These are phyloP conservation scores for Barnettozyma wickerhamii DNA, from an alignment of 805 yeast genomes.

Conservation along the genomic window DNA sequence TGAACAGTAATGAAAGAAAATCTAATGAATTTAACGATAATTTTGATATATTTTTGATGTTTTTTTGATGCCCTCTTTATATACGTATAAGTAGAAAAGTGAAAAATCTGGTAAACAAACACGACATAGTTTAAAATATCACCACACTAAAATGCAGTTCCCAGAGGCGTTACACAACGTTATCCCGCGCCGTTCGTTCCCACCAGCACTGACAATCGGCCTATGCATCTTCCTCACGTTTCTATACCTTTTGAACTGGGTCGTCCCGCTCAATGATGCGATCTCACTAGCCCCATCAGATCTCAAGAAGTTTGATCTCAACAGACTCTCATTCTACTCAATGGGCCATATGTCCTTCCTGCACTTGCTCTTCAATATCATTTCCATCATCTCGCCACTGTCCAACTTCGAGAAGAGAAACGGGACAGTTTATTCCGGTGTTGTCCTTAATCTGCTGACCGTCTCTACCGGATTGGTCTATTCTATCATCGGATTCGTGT, in stretches of 20 bases:
- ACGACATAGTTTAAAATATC: too few species aligned
- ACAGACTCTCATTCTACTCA: slow-evolving; percentile 57
- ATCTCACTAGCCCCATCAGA: slow-evolving; percentile 56
- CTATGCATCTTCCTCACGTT: slow-evolving; percentile 48
- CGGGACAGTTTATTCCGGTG: slow-evolving; percentile 85
- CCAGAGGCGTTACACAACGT: slow-evolving; percentile 1
- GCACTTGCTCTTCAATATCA: slow-evolving; percentile 58
- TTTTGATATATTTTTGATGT: too few species aligned
- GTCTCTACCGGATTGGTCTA: slow-evolving; percentile 50
- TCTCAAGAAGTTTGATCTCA: slow-evolving; percentile 39
- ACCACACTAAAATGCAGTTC: slow-evolving; percentile 22
- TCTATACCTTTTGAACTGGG: slow-evolving; percentile 35
- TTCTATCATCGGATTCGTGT: slow-evolving; percentile 28
- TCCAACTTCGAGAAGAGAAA: slow-evolving; percentile 62
- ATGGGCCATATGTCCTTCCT: slow-evolving; percentile 57
- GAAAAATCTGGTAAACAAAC: too few species aligned
- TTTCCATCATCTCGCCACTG: slow-evolving; percentile 55
- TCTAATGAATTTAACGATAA: background rate
- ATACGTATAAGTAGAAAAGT: too few species aligned
- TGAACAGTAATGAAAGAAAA: slow-evolving; percentile 10
- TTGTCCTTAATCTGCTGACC: slow-evolving; percentile 69
- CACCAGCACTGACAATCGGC: slow-evolving; percentile 65
- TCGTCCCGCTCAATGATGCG: slow-evolving; percentile 28
- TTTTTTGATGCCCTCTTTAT: background rate
- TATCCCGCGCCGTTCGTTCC: slow-evolving; percentile 15